Evolutionary conservation across 73 alveolate genomes (phyloP).

Genomic region (Diophrys sp.): DNA sequence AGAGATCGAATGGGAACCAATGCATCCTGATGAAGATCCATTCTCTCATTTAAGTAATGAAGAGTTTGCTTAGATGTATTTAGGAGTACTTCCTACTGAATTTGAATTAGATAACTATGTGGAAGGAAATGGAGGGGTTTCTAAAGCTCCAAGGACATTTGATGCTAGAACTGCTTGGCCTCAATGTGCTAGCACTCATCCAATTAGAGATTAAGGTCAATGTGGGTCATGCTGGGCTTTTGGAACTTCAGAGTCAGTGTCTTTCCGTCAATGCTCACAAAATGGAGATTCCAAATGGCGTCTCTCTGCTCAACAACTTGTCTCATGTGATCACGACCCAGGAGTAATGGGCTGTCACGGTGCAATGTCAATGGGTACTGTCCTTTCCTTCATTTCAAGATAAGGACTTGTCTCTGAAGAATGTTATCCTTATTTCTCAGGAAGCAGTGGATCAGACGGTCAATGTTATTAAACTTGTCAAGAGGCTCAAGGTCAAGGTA

Average conservation of each 20-base stretch:
- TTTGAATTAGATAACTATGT: constrained; percentile 4
- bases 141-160: too few species aligned
- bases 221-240: constrained; percentile 83
- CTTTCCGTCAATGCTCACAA: constrained; percentile 73
- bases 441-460: constrained; percentile 10
- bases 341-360: constrained; percentile 89
- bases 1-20: constrained; percentile 8
- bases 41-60: constrained; percentile 4
- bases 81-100: constrained; percentile 10
- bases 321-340: constrained; percentile 62
- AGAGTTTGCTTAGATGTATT: constrained; percentile 4
- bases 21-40: constrained; percentile 15
- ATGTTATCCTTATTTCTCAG: constrained; percentile 39
- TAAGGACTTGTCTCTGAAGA: constrained; percentile 19
- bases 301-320: constrained; percentile 77
- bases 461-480: not conserved
- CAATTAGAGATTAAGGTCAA: constrained; percentile 70
- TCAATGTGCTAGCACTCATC: constrained; percentile 18
- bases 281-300: constrained; percentile 55
- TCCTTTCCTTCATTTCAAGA: constrained; percentile 8
- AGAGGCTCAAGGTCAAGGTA: not conserved
- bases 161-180: not conserved
- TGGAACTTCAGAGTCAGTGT: constrained; percentile 65
- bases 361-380: constrained; percentile 36
- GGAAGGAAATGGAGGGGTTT: too few species aligned